Evolutionary conservation across 2,329 filamentous ascomycete species (phyloP), one percentile per base, ranked within the genome.

Genomic region (Talaromyces sp.): DNA sequence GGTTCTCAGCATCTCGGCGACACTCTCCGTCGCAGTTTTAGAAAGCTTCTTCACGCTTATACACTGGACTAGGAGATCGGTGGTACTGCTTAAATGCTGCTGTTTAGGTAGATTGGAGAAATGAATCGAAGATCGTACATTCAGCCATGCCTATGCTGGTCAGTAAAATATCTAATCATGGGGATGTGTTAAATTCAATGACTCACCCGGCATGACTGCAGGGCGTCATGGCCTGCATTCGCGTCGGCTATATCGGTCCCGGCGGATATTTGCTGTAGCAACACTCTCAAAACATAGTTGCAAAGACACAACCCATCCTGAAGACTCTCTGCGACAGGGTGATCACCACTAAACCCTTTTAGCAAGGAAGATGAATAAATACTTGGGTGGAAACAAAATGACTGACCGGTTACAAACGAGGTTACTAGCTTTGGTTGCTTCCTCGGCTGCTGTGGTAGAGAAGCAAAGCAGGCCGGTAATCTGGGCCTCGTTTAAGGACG

Each of bases 401-500:
- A 60, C 61, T 57, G 5, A 65, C 63, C 56, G 62, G 10, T 66
- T 60, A 30, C 67, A 65, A 27, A 66, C 62, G 36, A 73, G 69
- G 12, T 64, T 63, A 52, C 63, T 67, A 57, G 61, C 66, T 53
- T 67, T 66, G 51, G 68, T 65, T n/a, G 73, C 70, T 57, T 77
- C 78, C 64, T 80, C 78, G 3, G 74, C 76, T 14, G 79, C 65
- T 7, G 73, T 74, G 31, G 73, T 73, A 18, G 74, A 76, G 51
- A 78, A 78, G 57, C 73, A 74, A 6, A 78, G 63, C 12, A 79
- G 60, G 8, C 74, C 72, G 40, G 70, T 66, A 14, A 75, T 67
- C 52, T 76, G 72, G 14, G 69, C 65, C 54, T 76, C 72, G 33
- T 69, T 71, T 57, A 79, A 66, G 1, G 70, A 70, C 36, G 78